Percentiles rank a stretch among this genome's conserved stretches.
phyloP scores from a whole-genome alignment of 345 rosid species.

The Eucalyptus tenuipes region DNA sequence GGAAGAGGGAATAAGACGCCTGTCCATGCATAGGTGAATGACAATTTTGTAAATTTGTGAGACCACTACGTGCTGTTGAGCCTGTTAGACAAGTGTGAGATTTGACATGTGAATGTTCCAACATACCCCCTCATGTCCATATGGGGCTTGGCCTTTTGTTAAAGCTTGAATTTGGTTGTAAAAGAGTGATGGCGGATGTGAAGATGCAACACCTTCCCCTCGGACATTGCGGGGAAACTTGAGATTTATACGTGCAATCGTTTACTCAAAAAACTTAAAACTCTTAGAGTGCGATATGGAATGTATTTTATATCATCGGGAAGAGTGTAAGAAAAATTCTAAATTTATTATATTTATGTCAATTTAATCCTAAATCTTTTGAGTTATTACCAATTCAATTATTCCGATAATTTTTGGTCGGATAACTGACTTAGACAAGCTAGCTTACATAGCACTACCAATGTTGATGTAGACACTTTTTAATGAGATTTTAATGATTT shows the following conservation, averaged over 20 bases:
- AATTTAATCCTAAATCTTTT: too few species aligned
- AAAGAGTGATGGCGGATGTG: neutral
- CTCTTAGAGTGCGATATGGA: neutral
- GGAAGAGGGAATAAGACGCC: neutral
- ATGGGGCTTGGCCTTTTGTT: neutral
- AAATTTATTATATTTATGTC: too few species aligned
- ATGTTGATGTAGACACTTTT: neutral
- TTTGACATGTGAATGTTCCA: neutral
- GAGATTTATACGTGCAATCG: neutral
- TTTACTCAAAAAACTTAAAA: neutral
- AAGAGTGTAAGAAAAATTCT: neutral
- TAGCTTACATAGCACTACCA: neutral
- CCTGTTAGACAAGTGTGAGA: neutral
- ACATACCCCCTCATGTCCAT: neutral
- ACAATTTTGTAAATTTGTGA: neutral
- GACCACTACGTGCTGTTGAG: neutral
- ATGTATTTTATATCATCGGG: neutral
- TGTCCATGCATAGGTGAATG: neutral
- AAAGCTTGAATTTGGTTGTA: neutral
- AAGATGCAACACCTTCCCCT: neutral
- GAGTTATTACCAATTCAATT: too few species aligned
- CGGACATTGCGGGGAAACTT: neutral
- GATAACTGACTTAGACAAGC: too few species aligned
- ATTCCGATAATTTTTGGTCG: neutral
- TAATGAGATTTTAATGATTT: neutral